phyloP scores from a whole-genome alignment of 1,284 basidiomycete genomes.

The Earliella scabrosa region DNA sequence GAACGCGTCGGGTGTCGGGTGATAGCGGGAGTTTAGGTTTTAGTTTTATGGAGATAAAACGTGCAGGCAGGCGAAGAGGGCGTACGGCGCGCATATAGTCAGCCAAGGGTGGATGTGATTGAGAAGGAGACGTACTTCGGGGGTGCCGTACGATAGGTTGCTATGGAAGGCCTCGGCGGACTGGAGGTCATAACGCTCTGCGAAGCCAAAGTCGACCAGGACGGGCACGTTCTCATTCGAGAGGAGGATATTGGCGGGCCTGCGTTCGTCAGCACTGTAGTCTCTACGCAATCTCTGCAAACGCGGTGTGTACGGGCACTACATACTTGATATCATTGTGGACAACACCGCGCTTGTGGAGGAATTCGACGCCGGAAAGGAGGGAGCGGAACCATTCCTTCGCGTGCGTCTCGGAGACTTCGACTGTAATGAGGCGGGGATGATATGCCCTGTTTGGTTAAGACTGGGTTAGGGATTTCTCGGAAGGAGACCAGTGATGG shows the following conservation, averaged over 20 bases:
- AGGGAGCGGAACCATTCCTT: slow-evolving; percentile 85
- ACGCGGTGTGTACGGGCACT: not conserved
- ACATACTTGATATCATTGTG: slow-evolving; percentile 95
- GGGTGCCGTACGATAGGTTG: slow-evolving; percentile 87
- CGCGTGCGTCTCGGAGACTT: slow-evolving; percentile 79
- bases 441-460: slow-evolving; percentile 67
- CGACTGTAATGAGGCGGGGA: slow-evolving; percentile 80
- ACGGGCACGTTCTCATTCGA: slow-evolving; percentile 77
- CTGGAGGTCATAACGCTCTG: slow-evolving; percentile 73
- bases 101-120: not conserved
- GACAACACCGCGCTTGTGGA: slow-evolving; percentile 86
- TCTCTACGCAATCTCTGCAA: not conserved
- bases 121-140: slow-evolving; percentile 60
- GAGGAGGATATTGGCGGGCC: slow-evolving; percentile 88
- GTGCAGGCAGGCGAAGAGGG: not conserved
- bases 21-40: not conserved
- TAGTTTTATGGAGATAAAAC: not conserved
- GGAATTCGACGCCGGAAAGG: slow-evolving; percentile 86
- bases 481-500: not conserved
- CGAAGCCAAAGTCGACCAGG: slow-evolving; percentile 92
- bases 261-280: slow-evolving; percentile 32
- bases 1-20: too few relatives aligned
- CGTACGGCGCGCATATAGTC: slow-evolving; percentile 7
- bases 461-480: slow-evolving; percentile 2
- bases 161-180: slow-evolving; percentile 76